phyloP scores from a whole-genome alignment of 2,329 filamentous ascomycete species.

The Penicillium sp. region DNA sequence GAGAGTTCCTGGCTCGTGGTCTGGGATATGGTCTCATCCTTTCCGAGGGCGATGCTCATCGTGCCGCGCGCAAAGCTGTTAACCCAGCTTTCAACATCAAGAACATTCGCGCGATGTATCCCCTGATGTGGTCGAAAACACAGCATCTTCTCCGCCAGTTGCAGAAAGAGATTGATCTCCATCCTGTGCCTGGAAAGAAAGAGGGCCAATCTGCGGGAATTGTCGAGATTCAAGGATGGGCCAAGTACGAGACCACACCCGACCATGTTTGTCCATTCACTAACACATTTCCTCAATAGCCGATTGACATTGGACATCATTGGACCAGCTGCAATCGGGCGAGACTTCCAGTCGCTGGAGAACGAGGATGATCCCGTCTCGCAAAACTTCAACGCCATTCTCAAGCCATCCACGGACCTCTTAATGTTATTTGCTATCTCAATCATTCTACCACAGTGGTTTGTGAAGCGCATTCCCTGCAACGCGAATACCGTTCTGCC shows the following conservation, averaged over 20 bases:
- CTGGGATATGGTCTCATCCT: constrained; percentile 54
- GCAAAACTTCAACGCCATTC: constrained; percentile 52
- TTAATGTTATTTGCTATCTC: constrained; percentile 45
- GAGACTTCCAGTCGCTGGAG: constrained; percentile 55
- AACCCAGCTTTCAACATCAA: constrained; percentile 37
- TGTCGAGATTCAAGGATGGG: constrained; percentile 34
- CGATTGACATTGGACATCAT: constrained; percentile 61
- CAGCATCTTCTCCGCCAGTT: constrained; percentile 31
- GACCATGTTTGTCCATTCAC: not conserved
- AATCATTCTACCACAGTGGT: constrained; percentile 52
- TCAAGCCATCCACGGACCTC: constrained; percentile 46
- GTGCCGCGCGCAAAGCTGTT: constrained; percentile 42
- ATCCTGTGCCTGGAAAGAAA: constrained; percentile 25
- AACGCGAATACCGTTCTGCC: constrained; percentile 31
- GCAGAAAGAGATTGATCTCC: constrained; percentile 26
- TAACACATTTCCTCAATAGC: constrained; percentile 13
- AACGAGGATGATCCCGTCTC: constrained; percentile 54
- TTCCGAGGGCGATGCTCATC: constrained; percentile 53
- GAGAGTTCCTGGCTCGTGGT: constrained; percentile 49
- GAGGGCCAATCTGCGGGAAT: constrained; percentile 16
- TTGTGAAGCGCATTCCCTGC: constrained; percentile 48
- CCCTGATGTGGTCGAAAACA: constrained; percentile 38
- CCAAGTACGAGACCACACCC: constrained; percentile 20
- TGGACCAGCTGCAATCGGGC: constrained; percentile 57
- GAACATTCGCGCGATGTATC: constrained; percentile 34